Percentiles rank a stretch among this genome's conserved stretches.
Evolutionary conservation across 176 grass and related monocot species (phyloP).

Genomic region (Dactylis glomerata): DNA sequence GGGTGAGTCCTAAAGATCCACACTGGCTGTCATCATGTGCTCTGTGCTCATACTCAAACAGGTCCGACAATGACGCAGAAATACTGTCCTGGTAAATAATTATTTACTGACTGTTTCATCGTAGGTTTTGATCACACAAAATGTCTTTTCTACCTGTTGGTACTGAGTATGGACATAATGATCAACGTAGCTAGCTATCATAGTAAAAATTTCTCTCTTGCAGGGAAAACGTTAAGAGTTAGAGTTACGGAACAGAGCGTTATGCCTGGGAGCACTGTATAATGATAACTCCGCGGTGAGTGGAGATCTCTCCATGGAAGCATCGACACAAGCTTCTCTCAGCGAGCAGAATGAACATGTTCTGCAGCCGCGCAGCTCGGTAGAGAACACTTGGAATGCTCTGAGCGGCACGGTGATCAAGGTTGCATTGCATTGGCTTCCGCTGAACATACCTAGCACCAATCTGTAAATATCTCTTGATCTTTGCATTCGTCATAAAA

Average conservation of each 20-base stretch:
- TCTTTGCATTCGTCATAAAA: background rate
- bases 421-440: background rate
- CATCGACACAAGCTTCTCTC: background rate
- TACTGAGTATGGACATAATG: background rate
- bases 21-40: background rate
- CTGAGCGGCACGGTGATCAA: background rate
- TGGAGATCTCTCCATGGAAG: background rate
- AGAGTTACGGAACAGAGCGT: background rate
- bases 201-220: background rate
- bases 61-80: background rate
- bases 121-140: background rate
- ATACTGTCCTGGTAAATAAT: conserved; percentile 16
- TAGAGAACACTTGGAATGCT: background rate
- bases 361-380: background rate
- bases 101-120: background rate
- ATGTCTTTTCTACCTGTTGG: background rate
- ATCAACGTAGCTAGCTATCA: background rate
- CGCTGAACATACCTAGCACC: background rate
- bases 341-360: background rate
- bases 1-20: background rate
- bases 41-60: background rate
- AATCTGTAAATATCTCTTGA: background rate
- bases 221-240: background rate
- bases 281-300: background rate
- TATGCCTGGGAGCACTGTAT: background rate